Evolutionary conservation across 306 rosid species (phyloP).

Genomic region (Astragalus glycyphyllos): DNA sequence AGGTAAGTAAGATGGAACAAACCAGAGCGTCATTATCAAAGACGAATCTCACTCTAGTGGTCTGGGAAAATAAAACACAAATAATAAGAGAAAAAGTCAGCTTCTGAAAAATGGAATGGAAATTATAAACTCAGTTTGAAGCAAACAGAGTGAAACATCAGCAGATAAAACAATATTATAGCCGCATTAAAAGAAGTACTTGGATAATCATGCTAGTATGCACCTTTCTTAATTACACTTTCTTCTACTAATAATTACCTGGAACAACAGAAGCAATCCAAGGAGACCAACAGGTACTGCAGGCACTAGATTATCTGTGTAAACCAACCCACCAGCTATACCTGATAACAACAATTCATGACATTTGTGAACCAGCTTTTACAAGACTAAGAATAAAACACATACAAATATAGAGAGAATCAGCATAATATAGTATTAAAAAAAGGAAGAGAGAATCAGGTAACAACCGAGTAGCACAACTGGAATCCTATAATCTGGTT

Average conservation of each 20-base stretch:
- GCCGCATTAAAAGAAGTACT: neutral
- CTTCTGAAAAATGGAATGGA: conserved; percentile 33
- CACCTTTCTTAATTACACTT: conserved; percentile 7
- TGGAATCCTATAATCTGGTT: conserved; percentile 93
- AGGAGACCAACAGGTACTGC: conserved; percentile 89
- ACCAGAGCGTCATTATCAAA: conserved; percentile 88
- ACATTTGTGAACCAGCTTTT: neutral
- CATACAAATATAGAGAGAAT: conserved; percentile 15
- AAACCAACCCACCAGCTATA: conserved; percentile 79
- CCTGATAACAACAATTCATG: conserved; percentile 54
- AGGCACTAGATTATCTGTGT: conserved; percentile 75
- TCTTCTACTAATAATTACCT: conserved; percentile 58
- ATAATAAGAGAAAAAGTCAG: conserved; percentile 34
- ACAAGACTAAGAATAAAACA: no score
- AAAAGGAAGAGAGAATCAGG: conserved; percentile 36
- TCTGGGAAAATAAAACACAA: conserved; percentile 54
- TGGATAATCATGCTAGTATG: conserved; percentile 14
- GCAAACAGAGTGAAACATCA: neutral
- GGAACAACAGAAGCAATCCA: conserved; percentile 85
- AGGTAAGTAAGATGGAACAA: conserved; percentile 53
- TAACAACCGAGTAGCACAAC: conserved; percentile 80
- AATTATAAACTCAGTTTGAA: neutral
- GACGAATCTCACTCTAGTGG: conserved; percentile 92
- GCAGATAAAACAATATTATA: neutral
- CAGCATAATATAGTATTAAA: neutral